A percentile compares a stretch with the other conserved stretches of the same genome.
These are phyloP conservation scores for Colletotrichum chlorophyti DNA, from an alignment of 2,329 filamentous ascomycete species.

Conservation along the genomic window DNA sequence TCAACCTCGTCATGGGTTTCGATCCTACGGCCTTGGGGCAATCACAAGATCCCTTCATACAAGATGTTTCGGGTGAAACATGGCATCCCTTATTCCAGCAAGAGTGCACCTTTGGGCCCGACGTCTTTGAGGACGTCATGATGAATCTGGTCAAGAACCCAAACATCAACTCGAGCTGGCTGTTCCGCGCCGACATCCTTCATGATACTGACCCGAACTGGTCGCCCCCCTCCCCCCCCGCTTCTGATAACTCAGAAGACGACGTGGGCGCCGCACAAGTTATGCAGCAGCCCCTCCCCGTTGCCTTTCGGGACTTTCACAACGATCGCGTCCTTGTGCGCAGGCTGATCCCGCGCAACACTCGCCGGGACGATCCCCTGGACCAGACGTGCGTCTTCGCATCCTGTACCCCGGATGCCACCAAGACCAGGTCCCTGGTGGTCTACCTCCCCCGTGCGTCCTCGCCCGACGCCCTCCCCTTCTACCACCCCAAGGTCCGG, in stretches of 20 bases:
- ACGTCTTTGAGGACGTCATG: constrained; percentile 72
- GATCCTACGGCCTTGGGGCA: constrained; percentile 41
- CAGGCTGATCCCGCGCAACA: constrained; percentile 82
- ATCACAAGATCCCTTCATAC: constrained; percentile 41
- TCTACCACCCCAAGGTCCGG: constrained; percentile 83
- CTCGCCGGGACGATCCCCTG: constrained; percentile 74
- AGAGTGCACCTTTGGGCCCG: constrained; percentile 66
- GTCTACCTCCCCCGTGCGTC: constrained; percentile 80
- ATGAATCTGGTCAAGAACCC: constrained; percentile 79
- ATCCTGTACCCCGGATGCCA: constrained; percentile 30
- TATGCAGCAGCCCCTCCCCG: constrained; percentile 39
- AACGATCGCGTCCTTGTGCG: constrained; percentile 71
- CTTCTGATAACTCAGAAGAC: constrained; percentile 30
- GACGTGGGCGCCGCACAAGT: constrained; percentile 33
- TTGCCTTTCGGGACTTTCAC: constrained; percentile 53
- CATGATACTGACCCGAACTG: constrained; percentile 52
- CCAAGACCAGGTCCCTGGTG: constrained; percentile 59
- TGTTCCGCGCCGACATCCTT: constrained; percentile 80
- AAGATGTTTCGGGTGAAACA: constrained; percentile 40
- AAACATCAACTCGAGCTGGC: constrained; percentile 78
- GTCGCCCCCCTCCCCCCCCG: constrained; percentile 28
- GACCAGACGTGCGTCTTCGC: constrained; percentile 86
- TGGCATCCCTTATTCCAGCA: constrained; percentile 65
- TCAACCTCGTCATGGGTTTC: constrained; percentile 37
- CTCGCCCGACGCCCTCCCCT: constrained; percentile 71